phyloP scores from a whole-genome alignment of 495 filamentous ascomycete species.

The Wilcoxina mikolae region DNA sequence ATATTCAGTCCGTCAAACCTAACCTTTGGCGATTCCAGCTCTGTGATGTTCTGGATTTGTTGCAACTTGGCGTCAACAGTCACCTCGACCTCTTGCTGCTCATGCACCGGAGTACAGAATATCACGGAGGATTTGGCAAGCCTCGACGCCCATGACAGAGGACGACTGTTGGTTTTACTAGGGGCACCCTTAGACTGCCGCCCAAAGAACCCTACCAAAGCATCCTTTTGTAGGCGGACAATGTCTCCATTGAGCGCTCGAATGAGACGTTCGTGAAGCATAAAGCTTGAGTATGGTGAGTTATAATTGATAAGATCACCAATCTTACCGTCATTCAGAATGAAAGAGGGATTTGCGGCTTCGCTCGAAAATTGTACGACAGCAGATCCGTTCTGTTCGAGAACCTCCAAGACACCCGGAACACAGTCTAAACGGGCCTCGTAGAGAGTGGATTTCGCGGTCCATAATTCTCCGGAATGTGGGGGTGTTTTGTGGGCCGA shows the following conservation, averaged over 20 bases:
- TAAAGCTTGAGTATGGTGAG: neutral
- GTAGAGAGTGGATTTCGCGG: slow-evolving; percentile 24
- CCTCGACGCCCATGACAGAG: neutral
- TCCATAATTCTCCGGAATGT: slow-evolving; percentile 21
- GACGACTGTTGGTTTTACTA: neutral
- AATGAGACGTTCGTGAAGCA: neutral
- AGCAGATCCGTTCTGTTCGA: no score
- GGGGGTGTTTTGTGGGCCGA: neutral
- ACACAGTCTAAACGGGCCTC: slow-evolving; percentile 30
- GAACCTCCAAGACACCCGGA: no score
- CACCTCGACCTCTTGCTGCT: neutral
- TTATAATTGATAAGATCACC: neutral
- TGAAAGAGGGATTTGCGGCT: no score
- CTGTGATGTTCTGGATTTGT: no score
- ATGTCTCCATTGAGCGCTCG: no score
- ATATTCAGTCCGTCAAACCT: no score
- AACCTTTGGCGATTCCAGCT: no score
- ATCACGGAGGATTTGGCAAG: neutral
- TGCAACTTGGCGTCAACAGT: no score
- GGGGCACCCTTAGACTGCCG: neutral
- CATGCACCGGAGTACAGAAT: neutral
- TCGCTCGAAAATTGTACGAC: no score
- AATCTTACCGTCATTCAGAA: no score
- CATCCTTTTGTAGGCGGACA: neutral
- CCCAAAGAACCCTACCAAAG: neutral